These are phyloP conservation scores for Pichia pseudocactophila DNA, from an alignment of 805 yeast genomes.

Conservation along the genomic window DNA sequence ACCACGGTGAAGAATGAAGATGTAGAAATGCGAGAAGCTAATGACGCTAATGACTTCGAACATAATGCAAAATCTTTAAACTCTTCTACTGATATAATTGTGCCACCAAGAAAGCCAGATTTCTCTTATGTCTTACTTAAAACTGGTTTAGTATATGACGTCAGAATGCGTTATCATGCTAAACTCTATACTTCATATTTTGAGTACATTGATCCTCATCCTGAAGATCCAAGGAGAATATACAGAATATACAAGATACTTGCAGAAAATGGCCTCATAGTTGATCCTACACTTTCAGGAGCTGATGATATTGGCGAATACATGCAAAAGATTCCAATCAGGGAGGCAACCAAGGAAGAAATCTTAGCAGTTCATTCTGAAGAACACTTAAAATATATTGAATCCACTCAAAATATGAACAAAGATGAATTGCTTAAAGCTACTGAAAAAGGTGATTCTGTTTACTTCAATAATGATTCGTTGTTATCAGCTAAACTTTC, in stretches of 20 bases:
- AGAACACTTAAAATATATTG: conserved; percentile 68
- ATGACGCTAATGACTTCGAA: too few species aligned
- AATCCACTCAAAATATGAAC: conserved; percentile 67
- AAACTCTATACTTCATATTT: conserved; percentile 84
- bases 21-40: conserved; percentile 4
- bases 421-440: conserved; percentile 68
- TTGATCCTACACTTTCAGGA: conserved; percentile 67
- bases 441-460: conserved; percentile 90
- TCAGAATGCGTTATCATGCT: conserved; percentile 95
- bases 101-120: conserved; percentile 53
- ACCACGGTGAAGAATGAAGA: conserved; percentile 1
- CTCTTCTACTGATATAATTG: conserved; percentile 2
- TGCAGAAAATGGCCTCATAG: conserved; percentile 88
- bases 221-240: conserved; percentile 96
- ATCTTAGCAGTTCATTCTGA: conserved; percentile 77
- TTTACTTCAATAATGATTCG: conserved; percentile 89
- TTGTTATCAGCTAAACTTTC: conserved; percentile 78
- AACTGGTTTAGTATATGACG: conserved; percentile 94
- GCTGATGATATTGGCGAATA: conserved; percentile 70
- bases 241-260: conserved; percentile 87
- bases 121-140: conserved; percentile 66
- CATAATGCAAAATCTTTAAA: background rate
- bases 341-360: conserved; percentile 85
- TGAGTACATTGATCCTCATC: conserved; percentile 96
- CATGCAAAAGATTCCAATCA: conserved; percentile 82